Conservation (phyloP, 2,329 filamentous ascomycete genomes). For the Chaetomiaceae sp. region DNA sequence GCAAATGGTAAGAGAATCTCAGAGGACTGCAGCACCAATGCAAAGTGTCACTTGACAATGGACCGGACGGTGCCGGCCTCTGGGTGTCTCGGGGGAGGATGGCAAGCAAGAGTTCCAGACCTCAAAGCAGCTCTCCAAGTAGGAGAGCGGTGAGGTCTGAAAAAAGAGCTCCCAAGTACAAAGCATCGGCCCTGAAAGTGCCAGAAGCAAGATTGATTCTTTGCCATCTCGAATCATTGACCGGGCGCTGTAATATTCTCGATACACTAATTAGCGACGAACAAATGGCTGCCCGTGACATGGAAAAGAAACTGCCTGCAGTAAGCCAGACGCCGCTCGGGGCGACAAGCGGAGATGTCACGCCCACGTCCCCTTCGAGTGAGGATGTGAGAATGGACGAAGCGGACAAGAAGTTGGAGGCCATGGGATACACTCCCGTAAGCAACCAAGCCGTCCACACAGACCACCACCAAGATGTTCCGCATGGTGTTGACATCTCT, state of each 20-base stretch:
- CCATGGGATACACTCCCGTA: conserved; percentile 38
- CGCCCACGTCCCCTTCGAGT: conserved; percentile 8
- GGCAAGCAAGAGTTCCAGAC: not conserved
- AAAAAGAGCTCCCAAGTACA: not conserved
- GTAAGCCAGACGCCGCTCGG: not conserved
- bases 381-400: conserved; percentile 15
- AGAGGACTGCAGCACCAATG: not conserved
- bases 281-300: not conserved
- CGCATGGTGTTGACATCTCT: not conserved
- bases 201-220: not conserved
- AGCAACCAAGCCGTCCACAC: not conserved
- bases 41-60: not conserved
- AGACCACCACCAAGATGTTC: not conserved
- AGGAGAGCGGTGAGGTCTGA: not conserved
- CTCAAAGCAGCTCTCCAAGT: not conserved
- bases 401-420: conserved; percentile 33
- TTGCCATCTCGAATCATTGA: too few relatives aligned
- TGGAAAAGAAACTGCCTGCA: conserved; percentile 10
- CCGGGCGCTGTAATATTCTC: too few relatives aligned
- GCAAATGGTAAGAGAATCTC: not conserved
- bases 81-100: not conserved
- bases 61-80: not conserved
- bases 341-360: conserved; percentile 3
- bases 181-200: not conserved
- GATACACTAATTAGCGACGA: too few relatives aligned